Evolutionary conservation across 768 basidiomycete species (phyloP), one percentile per base, ranked within the genome.

Genomic region (Phlegmacium glaucopus): DNA sequence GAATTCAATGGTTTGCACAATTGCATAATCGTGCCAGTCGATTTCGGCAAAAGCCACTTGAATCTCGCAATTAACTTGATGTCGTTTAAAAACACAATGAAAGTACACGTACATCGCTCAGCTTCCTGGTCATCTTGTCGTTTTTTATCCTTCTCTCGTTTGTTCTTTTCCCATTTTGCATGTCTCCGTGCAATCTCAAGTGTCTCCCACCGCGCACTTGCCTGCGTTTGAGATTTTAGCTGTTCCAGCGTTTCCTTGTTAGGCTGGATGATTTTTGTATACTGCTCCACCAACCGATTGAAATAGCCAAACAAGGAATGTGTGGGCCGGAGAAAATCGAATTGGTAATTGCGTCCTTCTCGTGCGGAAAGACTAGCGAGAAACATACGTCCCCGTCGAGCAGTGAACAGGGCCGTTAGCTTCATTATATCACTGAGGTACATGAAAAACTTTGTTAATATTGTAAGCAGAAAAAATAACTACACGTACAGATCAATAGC

Each of bases 1-100:
- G 61, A 98, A 99, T 61, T 99, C 96, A 57, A 96, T 94, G 15
- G 94, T 96, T 62, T 97, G 93, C 6, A 97, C 96, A 47, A 96
- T 91, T 34, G 94, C 92, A 69, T 96, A 98, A 63, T 98, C 96
- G 60, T 99, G 93, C 96, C 96, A 99, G 62, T 99, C 96, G 57
- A 99, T 97, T 62, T 94, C 91, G 37, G 93, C 91, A 61, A 96
- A 94, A 4, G 94, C 95, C 67, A 83, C 90, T 87, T 6, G 44
- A 22, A 22, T 22, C 22, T 22, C 5, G 22, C 22, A 46, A 35
- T 56, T 39, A 17, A 39, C 45, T 29, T 29, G 29, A 42, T 29
- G n/a, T 13, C 39, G 36, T 28, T 11, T 42, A 30, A 26, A 53
- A 56, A 45, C 28, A 41, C 18, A 49, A 16, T 16, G 26, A 45